Percentiles rank a stretch among this genome's conserved stretches.
phyloP scores from a whole-genome alignment of 139 green algal species.

The Ulvella scutata region DNA sequence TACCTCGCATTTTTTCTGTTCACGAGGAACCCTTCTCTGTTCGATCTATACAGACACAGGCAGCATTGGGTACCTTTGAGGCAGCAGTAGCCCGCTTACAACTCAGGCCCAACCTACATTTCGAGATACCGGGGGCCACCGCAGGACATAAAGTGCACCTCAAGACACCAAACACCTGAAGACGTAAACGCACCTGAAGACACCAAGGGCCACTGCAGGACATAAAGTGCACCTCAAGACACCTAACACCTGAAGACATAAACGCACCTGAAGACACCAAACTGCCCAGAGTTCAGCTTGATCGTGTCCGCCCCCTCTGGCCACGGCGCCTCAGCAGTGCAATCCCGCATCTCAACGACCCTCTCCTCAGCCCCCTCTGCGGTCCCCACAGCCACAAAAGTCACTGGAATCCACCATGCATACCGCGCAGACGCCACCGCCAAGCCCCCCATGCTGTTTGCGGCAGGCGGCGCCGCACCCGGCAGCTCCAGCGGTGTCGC shows the following conservation, averaged over 20 bases:
- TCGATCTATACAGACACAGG: too few relatives aligned
- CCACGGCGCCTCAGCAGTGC: not conserved
- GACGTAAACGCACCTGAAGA: not conserved
- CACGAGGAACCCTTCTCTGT: too few relatives aligned
- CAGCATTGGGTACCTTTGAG: too few relatives aligned
- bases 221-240: not conserved
- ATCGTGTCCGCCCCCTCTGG: slow-evolving; percentile 22
- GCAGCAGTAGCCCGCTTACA: not conserved
- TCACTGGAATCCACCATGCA: not conserved
- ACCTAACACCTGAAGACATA: not conserved
- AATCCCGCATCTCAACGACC: not conserved
- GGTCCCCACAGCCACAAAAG: not conserved
- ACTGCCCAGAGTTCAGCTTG: slow-evolving; percentile 50
- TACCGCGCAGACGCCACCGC: not conserved
- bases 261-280: not conserved
- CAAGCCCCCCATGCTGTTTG: not conserved
- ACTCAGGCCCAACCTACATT: not conserved
- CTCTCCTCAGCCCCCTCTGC: not conserved
- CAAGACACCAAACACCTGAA: not conserved
- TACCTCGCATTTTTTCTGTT: too few relatives aligned
- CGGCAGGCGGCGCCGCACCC: too few relatives aligned
- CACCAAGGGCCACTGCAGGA: not conserved
- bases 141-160: not conserved
- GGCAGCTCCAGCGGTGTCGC: too few relatives aligned
- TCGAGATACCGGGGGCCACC: not conserved